Conservation (phyloP, 2,329 filamentous ascomycete genomes). For the Cercospora beticola region DNA sequence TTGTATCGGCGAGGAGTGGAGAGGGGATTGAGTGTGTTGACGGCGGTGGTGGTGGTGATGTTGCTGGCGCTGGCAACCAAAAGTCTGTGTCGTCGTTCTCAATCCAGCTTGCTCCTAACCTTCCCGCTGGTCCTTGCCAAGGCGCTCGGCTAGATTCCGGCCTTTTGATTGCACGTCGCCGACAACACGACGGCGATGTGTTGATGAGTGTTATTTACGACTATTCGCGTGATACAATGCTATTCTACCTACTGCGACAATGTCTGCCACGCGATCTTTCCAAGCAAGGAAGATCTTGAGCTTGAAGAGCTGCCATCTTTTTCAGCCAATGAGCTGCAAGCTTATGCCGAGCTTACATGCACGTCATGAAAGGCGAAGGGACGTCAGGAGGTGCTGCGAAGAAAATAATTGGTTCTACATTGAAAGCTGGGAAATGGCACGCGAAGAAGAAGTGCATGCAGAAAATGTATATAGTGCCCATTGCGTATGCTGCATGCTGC, state of each 20-base stretch:
- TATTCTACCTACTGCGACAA: background rate
- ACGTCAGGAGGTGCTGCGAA: background rate
- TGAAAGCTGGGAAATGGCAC: background rate
- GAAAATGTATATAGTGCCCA: background rate
- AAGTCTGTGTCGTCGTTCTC: slow-evolving; percentile 6
- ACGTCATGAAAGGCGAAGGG: background rate
- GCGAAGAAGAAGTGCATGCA: background rate
- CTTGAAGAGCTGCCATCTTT: background rate
- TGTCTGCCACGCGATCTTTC: background rate
- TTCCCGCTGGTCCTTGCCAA: slow-evolving; percentile 4
- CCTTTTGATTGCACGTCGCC: background rate
- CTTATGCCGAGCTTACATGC: slow-evolving; percentile 4
- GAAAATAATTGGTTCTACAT: background rate
- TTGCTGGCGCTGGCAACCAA: slow-evolving; percentile 1
- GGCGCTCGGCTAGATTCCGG: slow-evolving; percentile 1
- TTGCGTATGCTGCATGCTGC: background rate
- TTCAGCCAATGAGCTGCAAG: slow-evolving; percentile 1
- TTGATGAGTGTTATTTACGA: background rate
- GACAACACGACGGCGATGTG: background rate
- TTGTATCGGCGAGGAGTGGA: slow-evolving; percentile 25
- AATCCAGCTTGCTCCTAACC: slow-evolving; percentile 4
- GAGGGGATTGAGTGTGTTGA: slow-evolving; percentile 19
- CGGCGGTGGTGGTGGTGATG: slow-evolving; percentile 4
- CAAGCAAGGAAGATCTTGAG: slow-evolving; percentile 8
- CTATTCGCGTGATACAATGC: background rate